Evolutionary conservation across 805 yeast genomes (phyloP), one percentile per base, ranked within the genome.

Genomic region (Ogataea naganishii): DNA sequence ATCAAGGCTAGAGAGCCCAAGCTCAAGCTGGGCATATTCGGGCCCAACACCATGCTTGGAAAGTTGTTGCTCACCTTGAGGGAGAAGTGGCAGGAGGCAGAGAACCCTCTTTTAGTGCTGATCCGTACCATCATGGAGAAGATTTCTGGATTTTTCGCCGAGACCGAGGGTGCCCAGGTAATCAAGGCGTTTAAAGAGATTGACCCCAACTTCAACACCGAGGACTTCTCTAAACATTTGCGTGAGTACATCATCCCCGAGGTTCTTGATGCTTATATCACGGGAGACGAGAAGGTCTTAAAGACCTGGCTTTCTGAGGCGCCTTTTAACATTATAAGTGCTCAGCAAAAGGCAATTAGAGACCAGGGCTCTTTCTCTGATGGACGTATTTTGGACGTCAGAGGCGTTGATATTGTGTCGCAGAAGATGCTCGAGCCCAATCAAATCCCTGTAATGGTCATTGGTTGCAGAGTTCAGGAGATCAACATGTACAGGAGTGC

Each of bases 381-480:
- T 46, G 89, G 96, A 26, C 75, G 76, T 41, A 84, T 92, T 39
- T 68, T 92, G 48, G 99, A 92, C 53, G 83, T 92, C 44, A 76
- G 99, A 62, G 94, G 95, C 30, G 94, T 88, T 24, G 97, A 89
- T 43, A 77, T 92, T 41, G 80, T 84, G 34, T 80, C 86, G 38
- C 85, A 94, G 38, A 86, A 84, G 63, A 62, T 79, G 45, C 69
- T 92, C 36, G 89, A 84, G 48, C 96, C 96, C 21, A 80, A 85
- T 43, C 89, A 89, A 52, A 68, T 75, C 20, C 99, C 99, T 10
- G 96, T 89, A 13, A 62, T 85, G 40, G 96, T 92, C 31, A 83
- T 86, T 38, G 82, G 94, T 29, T 86, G 96, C 52, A 76, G 98
- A 56, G 97, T 95, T 7, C 98, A 92, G 63, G 99, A 92, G 53